Evolutionary conservation across 2,329 filamentous ascomycete species (phyloP).

Genomic region (Diaporthe eres): DNA sequence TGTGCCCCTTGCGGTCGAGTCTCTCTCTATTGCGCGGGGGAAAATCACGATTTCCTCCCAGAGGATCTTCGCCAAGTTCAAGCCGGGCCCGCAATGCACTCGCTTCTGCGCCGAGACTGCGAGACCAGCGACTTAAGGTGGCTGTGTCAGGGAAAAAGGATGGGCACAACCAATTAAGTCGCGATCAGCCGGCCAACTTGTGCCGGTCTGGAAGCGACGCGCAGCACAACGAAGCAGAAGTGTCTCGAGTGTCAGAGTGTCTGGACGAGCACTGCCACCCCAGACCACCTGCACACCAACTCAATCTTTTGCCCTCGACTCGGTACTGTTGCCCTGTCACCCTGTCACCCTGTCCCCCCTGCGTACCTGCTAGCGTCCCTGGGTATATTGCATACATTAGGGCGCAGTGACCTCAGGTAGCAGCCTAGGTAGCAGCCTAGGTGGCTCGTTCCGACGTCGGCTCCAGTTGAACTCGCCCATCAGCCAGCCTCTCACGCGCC

Average conservation of each 20-base stretch:
- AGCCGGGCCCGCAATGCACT: conserved; percentile 21
- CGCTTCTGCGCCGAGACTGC: conserved; percentile 31
- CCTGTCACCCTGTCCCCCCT: not conserved
- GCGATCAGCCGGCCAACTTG: conserved; percentile 18
- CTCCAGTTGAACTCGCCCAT: not conserved
- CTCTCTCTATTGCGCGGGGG: not conserved
- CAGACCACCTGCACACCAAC: conserved; percentile 29
- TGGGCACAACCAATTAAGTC: conserved; percentile 25
- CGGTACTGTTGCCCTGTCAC: not conserved
- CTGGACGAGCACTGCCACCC: conserved; percentile 27
- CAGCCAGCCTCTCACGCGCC: not conserved
- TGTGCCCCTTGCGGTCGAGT: not conserved
- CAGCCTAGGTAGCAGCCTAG: not conserved
- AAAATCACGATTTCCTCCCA: conserved; percentile 17
- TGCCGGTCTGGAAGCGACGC: conserved; percentile 25
- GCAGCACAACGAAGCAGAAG: conserved; percentile 25
- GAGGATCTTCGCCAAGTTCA: conserved; percentile 27
- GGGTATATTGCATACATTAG: not conserved
- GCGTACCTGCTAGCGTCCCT: not conserved
- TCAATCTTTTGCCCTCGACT: conserved; percentile 3
- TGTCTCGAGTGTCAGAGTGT: conserved; percentile 10
- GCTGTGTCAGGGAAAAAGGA: conserved; percentile 30
- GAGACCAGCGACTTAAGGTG: conserved; percentile 21
- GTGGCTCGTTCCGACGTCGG: conserved; percentile 16
- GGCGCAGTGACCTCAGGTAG: not conserved